Conservation (phyloP, 78 protist species). For the Dictyostelium firmibasis region DNA sequence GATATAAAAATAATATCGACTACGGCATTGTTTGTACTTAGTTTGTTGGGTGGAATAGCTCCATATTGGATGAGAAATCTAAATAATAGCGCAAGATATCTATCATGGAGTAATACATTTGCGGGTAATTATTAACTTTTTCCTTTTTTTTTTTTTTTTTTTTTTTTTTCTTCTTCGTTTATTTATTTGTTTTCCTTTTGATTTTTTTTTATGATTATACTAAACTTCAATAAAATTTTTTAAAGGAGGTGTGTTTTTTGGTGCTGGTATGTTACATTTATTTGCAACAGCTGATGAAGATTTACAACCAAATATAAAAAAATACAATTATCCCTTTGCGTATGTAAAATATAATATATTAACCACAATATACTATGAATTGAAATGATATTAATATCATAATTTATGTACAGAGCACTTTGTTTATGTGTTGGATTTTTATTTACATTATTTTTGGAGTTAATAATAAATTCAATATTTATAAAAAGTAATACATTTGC, state of each 20-base stretch:
- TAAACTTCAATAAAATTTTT: too few relatives aligned
- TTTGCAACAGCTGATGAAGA: constrained; percentile 24
- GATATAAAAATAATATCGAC: constrained; percentile 52
- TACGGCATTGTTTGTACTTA: not conserved
- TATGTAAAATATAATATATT: not conserved
- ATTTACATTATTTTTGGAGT: constrained; percentile 47
- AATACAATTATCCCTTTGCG: constrained; percentile 59
- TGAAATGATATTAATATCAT: not conserved
- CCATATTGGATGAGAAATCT: constrained; percentile 45
- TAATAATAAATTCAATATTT: constrained; percentile 9
- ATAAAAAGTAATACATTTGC: not conserved
- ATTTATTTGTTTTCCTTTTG: too few relatives aligned
- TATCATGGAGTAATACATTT: constrained; percentile 37
- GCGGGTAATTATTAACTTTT: not conserved
- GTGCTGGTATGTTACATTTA: constrained; percentile 65
- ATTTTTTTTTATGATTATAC: too few relatives aligned
- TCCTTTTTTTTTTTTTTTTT: too few relatives aligned
- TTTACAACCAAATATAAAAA: not conserved
- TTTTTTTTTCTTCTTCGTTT: too few relatives aligned
- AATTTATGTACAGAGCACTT: not conserved
- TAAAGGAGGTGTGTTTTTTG: constrained; percentile 54
- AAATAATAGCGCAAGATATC: not conserved
- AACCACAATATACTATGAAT: too few relatives aligned
- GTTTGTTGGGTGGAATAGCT: constrained; percentile 5
- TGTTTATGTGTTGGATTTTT: constrained; percentile 74